Evolutionary conservation across 192 early-diverging fungal species (phyloP).

Genomic region (Dissophora ornata): DNA sequence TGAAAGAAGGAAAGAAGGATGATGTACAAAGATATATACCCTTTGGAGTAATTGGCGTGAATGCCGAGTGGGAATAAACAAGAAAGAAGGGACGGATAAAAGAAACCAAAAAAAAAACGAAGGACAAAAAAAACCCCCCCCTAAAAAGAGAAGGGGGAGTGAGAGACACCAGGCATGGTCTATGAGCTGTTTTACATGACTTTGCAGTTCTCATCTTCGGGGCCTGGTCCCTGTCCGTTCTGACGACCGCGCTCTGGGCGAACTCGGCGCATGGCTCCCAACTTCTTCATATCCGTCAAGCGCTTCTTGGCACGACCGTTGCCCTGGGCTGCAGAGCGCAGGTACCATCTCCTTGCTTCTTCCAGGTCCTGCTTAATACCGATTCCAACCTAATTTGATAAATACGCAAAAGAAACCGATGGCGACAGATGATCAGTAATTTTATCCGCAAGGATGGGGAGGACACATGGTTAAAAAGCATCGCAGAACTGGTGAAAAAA

Average conservation of each 20-base stretch:
- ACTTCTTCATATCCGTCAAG: constrained; percentile 84
- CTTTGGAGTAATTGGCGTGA: too few relatives aligned
- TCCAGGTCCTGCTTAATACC: constrained; percentile 82
- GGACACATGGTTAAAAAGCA: not conserved
- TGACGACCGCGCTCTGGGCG: constrained; percentile 49
- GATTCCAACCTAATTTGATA: constrained; percentile 69
- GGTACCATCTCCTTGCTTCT: constrained; percentile 92
- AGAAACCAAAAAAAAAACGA: too few relatives aligned
- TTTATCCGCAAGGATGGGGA: not conserved
- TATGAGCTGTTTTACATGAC: constrained; percentile 35
- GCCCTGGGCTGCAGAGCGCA: constrained; percentile 74
- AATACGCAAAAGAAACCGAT: constrained; percentile 8
- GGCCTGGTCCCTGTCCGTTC: constrained; percentile 24
- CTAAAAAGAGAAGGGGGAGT: too few relatives aligned
- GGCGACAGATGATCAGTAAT: not conserved
- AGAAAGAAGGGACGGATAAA: too few relatives aligned
- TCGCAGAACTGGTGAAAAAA: too few relatives aligned
- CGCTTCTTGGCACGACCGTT: constrained; percentile 86
- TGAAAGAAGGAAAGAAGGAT: too few relatives aligned
- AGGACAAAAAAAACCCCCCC: too few relatives aligned
- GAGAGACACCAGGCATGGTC: too few relatives aligned
- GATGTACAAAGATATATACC: too few relatives aligned
- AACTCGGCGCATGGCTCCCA: constrained; percentile 55
- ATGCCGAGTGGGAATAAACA: too few relatives aligned
- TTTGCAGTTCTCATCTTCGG: constrained; percentile 54